Percentiles rank a stretch among this genome's conserved stretches.
Conservation (phyloP, 2,329 filamentous ascomycete genomes). For the Colletotrichum lupini region DNA sequence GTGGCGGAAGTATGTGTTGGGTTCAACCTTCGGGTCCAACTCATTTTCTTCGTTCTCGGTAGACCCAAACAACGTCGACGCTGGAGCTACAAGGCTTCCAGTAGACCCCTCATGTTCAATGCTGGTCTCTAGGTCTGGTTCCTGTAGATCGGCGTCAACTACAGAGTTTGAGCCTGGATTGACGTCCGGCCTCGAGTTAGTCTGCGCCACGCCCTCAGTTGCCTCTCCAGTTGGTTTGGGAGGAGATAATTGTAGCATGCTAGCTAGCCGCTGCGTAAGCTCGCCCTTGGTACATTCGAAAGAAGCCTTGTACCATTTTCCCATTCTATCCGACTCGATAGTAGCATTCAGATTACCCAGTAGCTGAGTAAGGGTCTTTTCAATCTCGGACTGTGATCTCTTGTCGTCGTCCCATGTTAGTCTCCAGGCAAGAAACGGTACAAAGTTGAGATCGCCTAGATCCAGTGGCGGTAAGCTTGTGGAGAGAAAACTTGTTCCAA, state of each 20-base stretch:
- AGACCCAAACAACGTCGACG: not conserved
- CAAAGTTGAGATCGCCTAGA: not conserved
- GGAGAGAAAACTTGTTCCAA: not conserved
- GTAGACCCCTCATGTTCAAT: not conserved
- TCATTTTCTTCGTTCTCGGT: not conserved
- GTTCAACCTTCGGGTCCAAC: not conserved
- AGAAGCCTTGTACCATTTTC: conserved; percentile 3
- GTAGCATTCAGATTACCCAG: not conserved
- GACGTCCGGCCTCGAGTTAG: no score
- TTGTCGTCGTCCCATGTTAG: conserved; percentile 9
- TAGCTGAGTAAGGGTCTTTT: not conserved
- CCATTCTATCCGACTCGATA: not conserved
- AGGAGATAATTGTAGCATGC: not conserved
- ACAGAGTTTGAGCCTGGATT: not conserved
- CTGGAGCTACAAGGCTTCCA: not conserved
- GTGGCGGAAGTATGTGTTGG: no score
- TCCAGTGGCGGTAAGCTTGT: not conserved
- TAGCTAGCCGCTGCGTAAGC: not conserved
- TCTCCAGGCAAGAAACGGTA: conserved; percentile 10
- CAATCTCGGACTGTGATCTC: not conserved
- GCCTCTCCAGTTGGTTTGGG: not conserved
- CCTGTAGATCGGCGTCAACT: not conserved
- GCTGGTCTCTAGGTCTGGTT: not conserved
- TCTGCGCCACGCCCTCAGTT: not conserved
- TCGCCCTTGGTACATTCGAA: conserved; percentile 4